Evolutionary conservation across 2,329 filamentous ascomycete genomes (phyloP), one percentile per base, ranked within the genome.

Genomic region (Metarhizium humberi): DNA sequence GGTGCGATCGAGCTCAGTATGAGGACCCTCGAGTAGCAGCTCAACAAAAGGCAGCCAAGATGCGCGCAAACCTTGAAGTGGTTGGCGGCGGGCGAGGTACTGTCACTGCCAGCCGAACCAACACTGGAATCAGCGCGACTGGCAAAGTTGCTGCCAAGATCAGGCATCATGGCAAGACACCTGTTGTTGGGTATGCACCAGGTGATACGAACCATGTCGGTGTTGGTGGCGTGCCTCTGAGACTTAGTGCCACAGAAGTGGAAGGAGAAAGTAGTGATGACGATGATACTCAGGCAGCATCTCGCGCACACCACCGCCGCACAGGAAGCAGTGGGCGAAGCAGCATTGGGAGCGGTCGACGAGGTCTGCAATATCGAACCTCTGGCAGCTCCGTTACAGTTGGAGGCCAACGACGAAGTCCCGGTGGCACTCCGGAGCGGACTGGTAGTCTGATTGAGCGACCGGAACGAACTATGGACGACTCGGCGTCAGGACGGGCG

Each of bases 221-320:
- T 45, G 81, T 86, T 1, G 82, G 86, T 45, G 91, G 90, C 54
- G 92, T 97, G 43, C 94, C 94, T 2, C 84, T 96, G 71, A 86
- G 94, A 47, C 78, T 99, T 59, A 95, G 90, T 68, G 92, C 94
- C n/a, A 95, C 89, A 52, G 94, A 99, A 70, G 89, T 97, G 14
- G 91, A 95, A 64, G 90, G 89, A 61, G 91, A 86, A 61, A 90
- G 92, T 63, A 90, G 86, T 66, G 88, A 90, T 53, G 86, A 90
- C 48, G 88, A 90, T 51, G 85, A 87, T 46, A 68, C 71, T 16
- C 70, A 73, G 38, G 67, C 70, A 52, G 66, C 69, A 62, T 70
- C 74, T 61, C 78, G 75, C 57, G 64, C 78, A 71, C 77, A 84
- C 60, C 87, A 92, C 71, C 82, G 83, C 59, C 78, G 88, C 60